phyloP scores from a whole-genome alignment of 2,329 filamentous ascomycete genomes.

The Talaromyces atroroseus region DNA sequence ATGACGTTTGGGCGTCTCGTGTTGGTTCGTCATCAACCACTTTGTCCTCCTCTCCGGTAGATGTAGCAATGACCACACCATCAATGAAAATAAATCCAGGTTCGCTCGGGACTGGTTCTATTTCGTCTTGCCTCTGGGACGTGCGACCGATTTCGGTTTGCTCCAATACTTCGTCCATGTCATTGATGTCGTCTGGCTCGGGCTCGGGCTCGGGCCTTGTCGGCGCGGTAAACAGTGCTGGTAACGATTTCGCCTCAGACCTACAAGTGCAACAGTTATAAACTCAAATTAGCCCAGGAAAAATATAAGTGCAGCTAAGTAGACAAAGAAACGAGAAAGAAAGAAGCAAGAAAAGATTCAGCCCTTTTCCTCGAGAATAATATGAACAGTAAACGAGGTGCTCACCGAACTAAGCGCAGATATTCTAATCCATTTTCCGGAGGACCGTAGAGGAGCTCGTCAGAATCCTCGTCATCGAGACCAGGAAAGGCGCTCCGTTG shows the following conservation, averaged over 20 bases:
- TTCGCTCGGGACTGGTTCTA: not conserved
- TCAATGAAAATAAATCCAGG: slow-evolving; percentile 9
- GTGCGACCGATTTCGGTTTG: not conserved
- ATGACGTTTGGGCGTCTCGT: slow-evolving; percentile 56
- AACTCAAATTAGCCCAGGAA: slow-evolving; percentile 11
- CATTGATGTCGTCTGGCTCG: not conserved
- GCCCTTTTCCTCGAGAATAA: slow-evolving; percentile 6
- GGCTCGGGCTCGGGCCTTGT: slow-evolving; percentile 41
- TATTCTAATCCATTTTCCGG: slow-evolving; percentile 65
- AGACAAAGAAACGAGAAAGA: slow-evolving; percentile 10
- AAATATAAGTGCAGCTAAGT: slow-evolving; percentile 7
- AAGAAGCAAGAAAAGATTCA: slow-evolving; percentile 27
- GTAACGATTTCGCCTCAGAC: slow-evolving; percentile 68
- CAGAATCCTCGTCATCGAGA: slow-evolving; percentile 44
- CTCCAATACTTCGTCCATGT: not conserved
- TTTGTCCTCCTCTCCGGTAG: not conserved
- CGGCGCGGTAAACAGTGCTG: slow-evolving; percentile 63
- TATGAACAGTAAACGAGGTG: slow-evolving; percentile 13
- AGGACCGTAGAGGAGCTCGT: slow-evolving; percentile 63
- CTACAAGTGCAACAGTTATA: slow-evolving; percentile 40
- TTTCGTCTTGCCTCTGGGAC: not conserved
- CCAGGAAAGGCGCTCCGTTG: slow-evolving; percentile 67
- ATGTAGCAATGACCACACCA: slow-evolving; percentile 8
- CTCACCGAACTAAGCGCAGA: slow-evolving; percentile 65
- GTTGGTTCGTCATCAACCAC: slow-evolving; percentile 27